Base-by-base conservation (phyloP, 176 grass and related monocot species). In the Thalia dealbata region DNA sequence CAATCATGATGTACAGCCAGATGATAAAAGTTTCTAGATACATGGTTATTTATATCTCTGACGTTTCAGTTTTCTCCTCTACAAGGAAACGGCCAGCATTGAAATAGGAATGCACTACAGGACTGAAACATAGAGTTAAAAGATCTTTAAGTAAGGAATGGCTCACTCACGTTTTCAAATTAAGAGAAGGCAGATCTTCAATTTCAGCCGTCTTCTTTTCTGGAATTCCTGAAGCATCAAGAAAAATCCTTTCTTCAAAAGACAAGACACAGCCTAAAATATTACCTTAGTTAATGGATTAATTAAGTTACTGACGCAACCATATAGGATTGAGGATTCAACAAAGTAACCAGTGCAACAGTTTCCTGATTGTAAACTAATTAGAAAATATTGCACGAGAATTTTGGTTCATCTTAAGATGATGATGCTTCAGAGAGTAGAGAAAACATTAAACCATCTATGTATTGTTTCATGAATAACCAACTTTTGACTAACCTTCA, bases 111-210 rank as follows among this genome's bases (percentile, higher is more conserved):
- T 23, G 9, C 26, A 41, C 13, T 14, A 55, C 0, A 55, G 35
- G 32, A 30, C 28, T 73, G 16, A 14, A 79, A 21, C 59, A 80
- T 27, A 23, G 35, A 30, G 61, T 69, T 45, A 72, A 52, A 41
- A 8, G 26, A 56, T 69, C 63, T 35, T 46, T n/a, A 38, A 25
- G 82, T 25, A 67, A 50, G 71, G 48, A 72, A 70, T 44, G 16
- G 52, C 74, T 56, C 58, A 86, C 88, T 85, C 71, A 92, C 92
- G 77, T 78, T 77, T 89, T 96, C 73, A 92, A 80, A 72, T 85
- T 80, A 42, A 87, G 78, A 70, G 77, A 68, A 65, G 84, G 68
- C 62, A 89, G 80, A 46, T 87, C 86, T 51, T 89, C 86, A 22
- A 61, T 58, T 42, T 50, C 50, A 61, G 72, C 79, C n/a, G 63